Evolutionary conservation across 352 stramenopile species (phyloP), one percentile per base, ranked within the genome.

Genomic region (Phytophthora pinifolia): DNA sequence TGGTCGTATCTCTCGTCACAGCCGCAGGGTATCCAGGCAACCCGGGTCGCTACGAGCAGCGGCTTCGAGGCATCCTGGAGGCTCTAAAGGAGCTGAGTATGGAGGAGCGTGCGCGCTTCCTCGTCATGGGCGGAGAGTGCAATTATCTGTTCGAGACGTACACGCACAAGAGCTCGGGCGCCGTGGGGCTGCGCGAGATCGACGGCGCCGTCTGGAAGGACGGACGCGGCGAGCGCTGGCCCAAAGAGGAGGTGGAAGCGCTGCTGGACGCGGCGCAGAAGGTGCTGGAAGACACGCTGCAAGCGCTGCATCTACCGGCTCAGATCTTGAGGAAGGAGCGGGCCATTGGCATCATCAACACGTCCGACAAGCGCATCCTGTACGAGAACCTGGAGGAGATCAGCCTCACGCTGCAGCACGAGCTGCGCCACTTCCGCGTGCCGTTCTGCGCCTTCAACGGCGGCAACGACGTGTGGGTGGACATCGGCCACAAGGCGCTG

Each of bases 361-460:
- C 72, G 53, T 87, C 81, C 18, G 62, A 57, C 64, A 97, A 88
- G 69, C 83, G 74, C 18, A 87, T 79, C 74, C 74, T 60, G 57
- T 92, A 93, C 62, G 96, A 99, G 66, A 91, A 93, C 41, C 67
- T 99, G 20, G 96, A 99, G 60, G 96, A 99, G 68, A 88, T 94
- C 17, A 96, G 96, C 15, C 65, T 99, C 15, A 86, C 89, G 9
- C 80, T 96, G 42, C 94, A 98, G 65, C 75, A 93, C 39, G 82
- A 87, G 54, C 65, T 99, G 30, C 67, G 78, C 29, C 67, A 90
- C 54, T 79, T 73, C 13, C 42, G 37, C 1, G 73, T 98, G 17
- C 96, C 96, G 9, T 98, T 97, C 60, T 98, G 94, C 61, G 94
- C 94, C 1, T 98, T 98, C 62, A 99, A 99, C 67, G 96, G 96